These are phyloP conservation scores for Pelagophyceae sp. DNA, from an alignment of 352 stramenopile species.

Conservation along the genomic window DNA sequence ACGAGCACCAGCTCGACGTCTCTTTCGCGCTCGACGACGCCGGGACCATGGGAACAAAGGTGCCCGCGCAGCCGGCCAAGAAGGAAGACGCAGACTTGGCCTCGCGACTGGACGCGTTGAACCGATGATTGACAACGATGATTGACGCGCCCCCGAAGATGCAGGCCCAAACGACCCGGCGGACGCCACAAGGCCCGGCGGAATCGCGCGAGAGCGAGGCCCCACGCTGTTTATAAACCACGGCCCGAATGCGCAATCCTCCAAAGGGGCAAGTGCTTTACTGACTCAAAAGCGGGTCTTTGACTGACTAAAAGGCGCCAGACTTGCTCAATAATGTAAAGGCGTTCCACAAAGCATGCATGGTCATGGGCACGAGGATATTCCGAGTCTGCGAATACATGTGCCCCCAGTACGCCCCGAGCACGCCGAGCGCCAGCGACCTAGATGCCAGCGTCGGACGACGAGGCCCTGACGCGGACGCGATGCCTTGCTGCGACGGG, in stretches of 20 bases:
- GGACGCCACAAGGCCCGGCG: too few relatives aligned
- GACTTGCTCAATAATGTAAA: too few relatives aligned
- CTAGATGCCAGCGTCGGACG: background rate
- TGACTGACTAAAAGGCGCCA: too few relatives aligned
- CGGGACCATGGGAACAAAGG: conserved; percentile 66
- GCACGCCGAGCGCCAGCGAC: background rate
- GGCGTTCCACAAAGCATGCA: conserved; percentile 18
- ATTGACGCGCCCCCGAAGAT: too few relatives aligned
- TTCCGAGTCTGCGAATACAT: conserved; percentile 15
- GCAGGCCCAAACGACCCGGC: too few relatives aligned
- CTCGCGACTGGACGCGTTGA: conserved; percentile 61
- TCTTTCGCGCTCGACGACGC: conserved; percentile 81
- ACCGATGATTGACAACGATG: conserved; percentile 11
- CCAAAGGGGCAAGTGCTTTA: too few relatives aligned
- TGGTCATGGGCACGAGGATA: background rate
- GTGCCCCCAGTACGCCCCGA: conserved; percentile 19
- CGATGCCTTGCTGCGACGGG: background rate
- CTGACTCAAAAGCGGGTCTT: too few relatives aligned
- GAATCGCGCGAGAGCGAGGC: too few relatives aligned
- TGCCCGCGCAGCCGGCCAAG: conserved; percentile 65
- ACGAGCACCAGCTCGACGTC: conserved; percentile 90
- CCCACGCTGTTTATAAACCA: too few relatives aligned
- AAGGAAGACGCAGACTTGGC: conserved; percentile 51
- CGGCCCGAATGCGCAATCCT: too few relatives aligned
- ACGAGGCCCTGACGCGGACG: background rate